Conservation (phyloP, 495 filamentous ascomycete species). For the Penicillium samsonianum region DNA sequence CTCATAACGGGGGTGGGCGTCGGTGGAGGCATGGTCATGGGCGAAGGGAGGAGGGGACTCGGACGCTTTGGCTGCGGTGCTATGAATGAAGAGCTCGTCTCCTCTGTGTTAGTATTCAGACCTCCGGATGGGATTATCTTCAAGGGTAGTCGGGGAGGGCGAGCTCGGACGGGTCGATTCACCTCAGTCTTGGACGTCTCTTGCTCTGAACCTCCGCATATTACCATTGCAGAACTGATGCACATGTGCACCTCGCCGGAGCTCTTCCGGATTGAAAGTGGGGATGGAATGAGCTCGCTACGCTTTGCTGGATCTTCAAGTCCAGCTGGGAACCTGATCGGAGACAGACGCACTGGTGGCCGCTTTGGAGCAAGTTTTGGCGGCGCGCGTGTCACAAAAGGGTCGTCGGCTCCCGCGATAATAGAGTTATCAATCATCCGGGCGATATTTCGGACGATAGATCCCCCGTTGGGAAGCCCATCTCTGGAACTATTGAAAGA, state of each 20-base stretch:
- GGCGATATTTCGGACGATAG: slow-evolving; percentile 11
- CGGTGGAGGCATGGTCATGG: background rate
- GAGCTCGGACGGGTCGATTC: background rate
- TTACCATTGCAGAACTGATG: background rate
- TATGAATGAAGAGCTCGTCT: background rate
- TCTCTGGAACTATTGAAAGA: slow-evolving; percentile 1
- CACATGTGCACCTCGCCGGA: slow-evolving; percentile 11
- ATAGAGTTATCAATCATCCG: slow-evolving; percentile 9
- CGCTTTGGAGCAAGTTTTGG: background rate
- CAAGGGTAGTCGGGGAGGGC: slow-evolving; percentile 5
- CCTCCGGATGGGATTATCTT: background rate
- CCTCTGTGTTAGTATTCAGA: background rate
- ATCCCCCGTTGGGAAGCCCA: slow-evolving; percentile 2
- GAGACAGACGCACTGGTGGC: background rate
- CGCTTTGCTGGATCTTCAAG: slow-evolving; percentile 4
- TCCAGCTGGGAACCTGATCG: slow-evolving; percentile 1
- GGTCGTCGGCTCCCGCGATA: background rate
- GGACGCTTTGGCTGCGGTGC: background rate
- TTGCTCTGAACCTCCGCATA: background rate
- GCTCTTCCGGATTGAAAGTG: slow-evolving; percentile 1
- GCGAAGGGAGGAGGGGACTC: background rate
- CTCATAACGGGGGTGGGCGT: background rate
- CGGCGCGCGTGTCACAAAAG: background rate
- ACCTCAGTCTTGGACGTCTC: background rate
- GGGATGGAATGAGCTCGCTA: slow-evolving; percentile 3